Conservation (phyloP, 2,329 filamentous ascomycete species). For the Pseudodiploospora longispora region DNA sequence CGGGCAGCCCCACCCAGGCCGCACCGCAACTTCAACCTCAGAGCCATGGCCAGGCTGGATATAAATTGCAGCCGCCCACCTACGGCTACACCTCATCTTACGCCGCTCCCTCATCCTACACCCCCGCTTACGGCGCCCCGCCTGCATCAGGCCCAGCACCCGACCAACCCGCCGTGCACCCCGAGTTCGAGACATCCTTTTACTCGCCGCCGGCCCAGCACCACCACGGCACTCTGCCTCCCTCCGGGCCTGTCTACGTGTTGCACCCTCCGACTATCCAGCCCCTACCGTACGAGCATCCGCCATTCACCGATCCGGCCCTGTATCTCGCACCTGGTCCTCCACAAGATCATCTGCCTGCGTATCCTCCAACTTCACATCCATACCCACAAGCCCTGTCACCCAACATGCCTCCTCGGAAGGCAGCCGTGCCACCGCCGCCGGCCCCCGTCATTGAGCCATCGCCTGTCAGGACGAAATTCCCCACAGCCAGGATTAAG, state of each 20-base stretch:
- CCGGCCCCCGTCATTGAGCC: conserved; percentile 39
- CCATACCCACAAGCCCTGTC: conserved; percentile 4
- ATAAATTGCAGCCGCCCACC: conserved; percentile 25
- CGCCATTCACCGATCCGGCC: too few species aligned
- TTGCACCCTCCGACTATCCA: not conserved
- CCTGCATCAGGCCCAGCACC: conserved; percentile 1
- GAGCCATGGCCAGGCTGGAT: conserved; percentile 18
- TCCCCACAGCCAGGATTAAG: conserved; percentile 95
- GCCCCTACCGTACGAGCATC: conserved; percentile 1
- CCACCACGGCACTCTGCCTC: conserved; percentile 9
- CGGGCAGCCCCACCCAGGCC: conserved; percentile 28
- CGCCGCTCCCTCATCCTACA: conserved; percentile 17
- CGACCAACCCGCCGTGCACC: conserved; percentile 13
- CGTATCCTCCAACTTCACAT: conserved; percentile 11
- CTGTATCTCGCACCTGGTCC: too few species aligned
- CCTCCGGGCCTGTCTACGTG: too few species aligned
- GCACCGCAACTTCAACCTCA: conserved; percentile 26
- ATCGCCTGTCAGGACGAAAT: conserved; percentile 85
- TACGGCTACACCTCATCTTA: conserved; percentile 15
- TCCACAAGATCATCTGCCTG: too few species aligned
- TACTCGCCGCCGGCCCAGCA: conserved; percentile 15
- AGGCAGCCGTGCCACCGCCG: conserved; percentile 23
- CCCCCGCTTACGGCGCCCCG: conserved; percentile 7
- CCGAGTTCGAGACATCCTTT: not conserved
- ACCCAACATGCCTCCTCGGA: conserved; percentile 26